Conservation (phyloP, 2,329 filamentous ascomycete genomes). For the Periconia sp. region DNA sequence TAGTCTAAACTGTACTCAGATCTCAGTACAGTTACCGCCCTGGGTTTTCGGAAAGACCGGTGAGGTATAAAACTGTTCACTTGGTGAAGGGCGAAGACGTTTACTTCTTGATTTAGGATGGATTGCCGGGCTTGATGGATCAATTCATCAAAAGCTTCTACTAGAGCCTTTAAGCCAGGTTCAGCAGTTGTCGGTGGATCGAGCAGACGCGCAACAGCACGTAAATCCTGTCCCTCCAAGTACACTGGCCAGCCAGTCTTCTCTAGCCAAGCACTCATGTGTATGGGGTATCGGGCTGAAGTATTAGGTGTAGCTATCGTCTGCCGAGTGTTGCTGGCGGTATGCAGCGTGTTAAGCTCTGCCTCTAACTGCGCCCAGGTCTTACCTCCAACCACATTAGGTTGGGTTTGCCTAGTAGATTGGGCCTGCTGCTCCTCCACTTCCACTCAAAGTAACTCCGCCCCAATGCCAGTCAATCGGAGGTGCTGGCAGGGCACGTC, state of each 20-base stretch:
- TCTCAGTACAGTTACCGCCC: too few relatives aligned
- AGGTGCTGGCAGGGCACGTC: background rate
- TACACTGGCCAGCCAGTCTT: too few relatives aligned
- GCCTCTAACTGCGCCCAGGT: background rate
- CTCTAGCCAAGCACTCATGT: too few relatives aligned
- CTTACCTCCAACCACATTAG: background rate
- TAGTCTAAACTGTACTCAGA: too few relatives aligned
- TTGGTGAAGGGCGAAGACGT: background rate
- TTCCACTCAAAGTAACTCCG: background rate
- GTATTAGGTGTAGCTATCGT: too few relatives aligned
- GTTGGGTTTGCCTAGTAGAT: background rate
- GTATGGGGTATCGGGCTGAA: too few relatives aligned
- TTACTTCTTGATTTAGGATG: background rate
- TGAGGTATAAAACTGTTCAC: background rate
- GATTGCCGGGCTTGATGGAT: background rate
- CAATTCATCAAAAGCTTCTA: background rate
- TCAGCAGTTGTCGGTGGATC: too few relatives aligned
- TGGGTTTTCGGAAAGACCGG: background rate
- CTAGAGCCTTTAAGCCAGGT: too few relatives aligned
- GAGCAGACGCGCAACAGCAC: too few relatives aligned
- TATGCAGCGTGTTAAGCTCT: too few relatives aligned
- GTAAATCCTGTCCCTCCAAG: too few relatives aligned
- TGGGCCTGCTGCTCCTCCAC: background rate
- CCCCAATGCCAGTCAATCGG: background rate
- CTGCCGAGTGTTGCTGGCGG: too few relatives aligned